Evolutionary conservation across 768 basidiomycete species (phyloP), one percentile per base, ranked within the genome.

Genomic region (Xerocomellus intermedius): DNA sequence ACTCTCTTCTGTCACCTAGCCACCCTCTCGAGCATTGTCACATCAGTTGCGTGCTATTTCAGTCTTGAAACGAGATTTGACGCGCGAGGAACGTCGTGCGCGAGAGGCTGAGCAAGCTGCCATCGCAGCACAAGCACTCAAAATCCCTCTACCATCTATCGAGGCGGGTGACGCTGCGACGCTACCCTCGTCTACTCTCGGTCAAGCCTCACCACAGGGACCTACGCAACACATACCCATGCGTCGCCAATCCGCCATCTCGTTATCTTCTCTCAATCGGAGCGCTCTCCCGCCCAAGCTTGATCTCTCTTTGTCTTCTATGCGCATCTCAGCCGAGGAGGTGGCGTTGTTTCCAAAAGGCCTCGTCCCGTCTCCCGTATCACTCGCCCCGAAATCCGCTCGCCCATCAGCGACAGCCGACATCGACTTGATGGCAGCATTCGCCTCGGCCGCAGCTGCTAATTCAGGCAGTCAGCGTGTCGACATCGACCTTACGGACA

Each of bases 341-440:
- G 79, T 76, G 7, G 73, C 80, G 6, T 65, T 83, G 51, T 85
- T 81, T 45, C 72, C 80, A 1, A 83, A 78, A 43, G 84, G 85
- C 2, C 74, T 90, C 44, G 78, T 85, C 28, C 71, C 71, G 2
- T 91, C 89, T 7, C 91, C 91, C 8, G 90, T 92, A 32, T 89
- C 86, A 5, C 79, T 93, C 36, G 91, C 89, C 0, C 91, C 91
- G 2, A 87, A 84, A 64, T 89, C 91, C 6, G 87, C 87, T 43
- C 81, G 86, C 4, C 78, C 85, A 1, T 69, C 78, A 50, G 83
- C 85, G 19, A 62, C 64, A 46, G 79, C 84, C 49, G 77, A 82
- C 24, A 76, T 84, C 4, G 86, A 89, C 41, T 69, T 89, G 28
- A 83, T 90, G 78, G 83, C 83, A 4, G 81, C 85, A 37, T 79